Percentiles rank a stretch among this genome's conserved stretches.
Evolutionary conservation across 2,329 filamentous ascomycete species (phyloP).

Genomic region (Paramyrothecium sp.): DNA sequence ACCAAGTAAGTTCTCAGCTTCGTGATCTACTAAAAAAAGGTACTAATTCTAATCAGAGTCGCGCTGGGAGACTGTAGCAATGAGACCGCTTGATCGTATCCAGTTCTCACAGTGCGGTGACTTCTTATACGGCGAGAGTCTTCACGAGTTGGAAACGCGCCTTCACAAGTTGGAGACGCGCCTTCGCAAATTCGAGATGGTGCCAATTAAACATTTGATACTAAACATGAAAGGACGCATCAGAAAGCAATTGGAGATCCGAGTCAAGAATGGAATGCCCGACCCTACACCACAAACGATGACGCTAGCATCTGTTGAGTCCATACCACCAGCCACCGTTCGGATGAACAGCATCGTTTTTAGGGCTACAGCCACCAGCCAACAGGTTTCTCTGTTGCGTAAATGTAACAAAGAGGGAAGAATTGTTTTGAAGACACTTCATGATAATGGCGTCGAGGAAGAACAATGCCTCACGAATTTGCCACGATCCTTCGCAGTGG

Average conservation of each 20-base stretch:
- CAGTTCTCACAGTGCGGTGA: not conserved
- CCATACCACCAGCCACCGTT: not conserved
- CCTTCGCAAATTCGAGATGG: not conserved
- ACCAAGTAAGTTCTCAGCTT: not conserved
- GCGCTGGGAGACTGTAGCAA: not conserved
- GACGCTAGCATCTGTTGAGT: not conserved
- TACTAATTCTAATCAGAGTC: not conserved
- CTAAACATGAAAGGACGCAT: too few relatives aligned
- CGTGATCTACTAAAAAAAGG: not conserved
- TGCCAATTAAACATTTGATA: not conserved
- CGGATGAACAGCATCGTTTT: not conserved
- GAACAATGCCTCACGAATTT: not conserved
- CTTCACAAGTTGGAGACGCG: not conserved
- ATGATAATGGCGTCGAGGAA: not conserved
- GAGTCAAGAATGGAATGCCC: too few relatives aligned
- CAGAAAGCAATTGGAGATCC: too few relatives aligned
- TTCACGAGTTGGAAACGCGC: not conserved
- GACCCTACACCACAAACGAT: too few relatives aligned
- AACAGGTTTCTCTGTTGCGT: not conserved
- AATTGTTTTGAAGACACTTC: not conserved
- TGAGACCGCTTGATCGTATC: not conserved
- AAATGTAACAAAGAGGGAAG: not conserved
- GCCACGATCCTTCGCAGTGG: not conserved
- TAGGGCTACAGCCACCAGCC: not conserved
- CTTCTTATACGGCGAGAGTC: not conserved